A percentile compares a stretch with the other conserved stretches of the same genome.
phyloP scores from a whole-genome alignment of 2,329 filamentous ascomycete genomes.

The Fusarium incarnatum region DNA sequence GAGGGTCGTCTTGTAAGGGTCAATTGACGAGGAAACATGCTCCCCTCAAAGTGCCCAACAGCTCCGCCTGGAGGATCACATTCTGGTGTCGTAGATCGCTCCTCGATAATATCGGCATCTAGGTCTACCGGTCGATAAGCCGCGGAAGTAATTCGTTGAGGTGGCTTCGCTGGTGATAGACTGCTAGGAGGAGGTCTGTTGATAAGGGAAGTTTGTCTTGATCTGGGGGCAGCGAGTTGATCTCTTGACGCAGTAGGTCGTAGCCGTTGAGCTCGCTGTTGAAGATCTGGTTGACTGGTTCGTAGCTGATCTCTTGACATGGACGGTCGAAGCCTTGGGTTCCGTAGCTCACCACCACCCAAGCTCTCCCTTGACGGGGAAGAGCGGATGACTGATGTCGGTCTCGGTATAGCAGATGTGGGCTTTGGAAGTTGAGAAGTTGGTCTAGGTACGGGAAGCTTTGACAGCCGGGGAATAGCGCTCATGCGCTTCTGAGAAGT shows the following conservation, averaged over 20 bases:
- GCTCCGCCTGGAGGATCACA: slow-evolving; percentile 42
- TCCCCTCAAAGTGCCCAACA: slow-evolving; percentile 38
- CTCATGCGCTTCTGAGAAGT: slow-evolving; percentile 52
- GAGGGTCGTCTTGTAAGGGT: slow-evolving; percentile 50
- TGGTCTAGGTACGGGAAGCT: slow-evolving; percentile 53
- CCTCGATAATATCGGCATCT: slow-evolving; percentile 39
- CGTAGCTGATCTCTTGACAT: slow-evolving; percentile 56
- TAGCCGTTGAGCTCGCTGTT: slow-evolving; percentile 55
- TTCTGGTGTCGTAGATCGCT: slow-evolving; percentile 43
- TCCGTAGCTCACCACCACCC: slow-evolving; percentile 51
- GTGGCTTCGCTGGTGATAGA: slow-evolving; percentile 32
- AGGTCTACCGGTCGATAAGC: slow-evolving; percentile 34
- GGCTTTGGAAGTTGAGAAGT: slow-evolving; percentile 51
- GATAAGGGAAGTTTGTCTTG: slow-evolving; percentile 39
- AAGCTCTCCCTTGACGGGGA: slow-evolving; percentile 48
- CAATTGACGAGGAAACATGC: slow-evolving; percentile 44
- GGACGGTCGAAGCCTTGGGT: slow-evolving; percentile 56
- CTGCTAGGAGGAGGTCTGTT: slow-evolving; percentile 34
- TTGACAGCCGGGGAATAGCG: slow-evolving; percentile 54
- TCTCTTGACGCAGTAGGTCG: slow-evolving; percentile 56
- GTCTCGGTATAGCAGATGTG: slow-evolving; percentile 39
- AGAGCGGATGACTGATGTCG: slow-evolving; percentile 47
- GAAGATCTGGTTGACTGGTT: slow-evolving; percentile 31
- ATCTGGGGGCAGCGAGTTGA: slow-evolving; percentile 48
- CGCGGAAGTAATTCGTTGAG: slow-evolving; percentile 36